Base-by-base conservation (phyloP, 257 asterid species). In the Apocynum venetum region DNA sequence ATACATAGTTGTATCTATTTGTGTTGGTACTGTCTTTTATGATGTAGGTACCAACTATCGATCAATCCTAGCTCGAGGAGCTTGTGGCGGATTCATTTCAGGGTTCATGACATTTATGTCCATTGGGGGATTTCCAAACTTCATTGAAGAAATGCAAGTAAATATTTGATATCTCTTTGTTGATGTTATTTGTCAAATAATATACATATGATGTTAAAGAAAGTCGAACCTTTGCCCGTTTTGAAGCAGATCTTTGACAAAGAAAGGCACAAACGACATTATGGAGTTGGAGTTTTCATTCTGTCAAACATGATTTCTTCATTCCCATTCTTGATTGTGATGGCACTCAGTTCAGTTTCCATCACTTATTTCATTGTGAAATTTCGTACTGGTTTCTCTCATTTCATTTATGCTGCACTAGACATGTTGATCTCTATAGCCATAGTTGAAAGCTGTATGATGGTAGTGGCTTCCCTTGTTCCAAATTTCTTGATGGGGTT, bases 31-130 rank as follows among this genome's bases (percentile, higher is more conserved):
- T 0, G 93, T 94, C 46, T 94, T 94, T 74, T 87, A 85, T 55
- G 82, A 88, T 69, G 90, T 94, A 2, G 98, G 97, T 3, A 86
- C 92, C 2, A 80, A 86, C 47, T 81, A 79, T 36, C 83, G 67
- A 20, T 86, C 98, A 8, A 82, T 92, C 53, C 76, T 89, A 31
- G 97, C 96, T 1, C 80, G 98, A 78, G 98, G 97, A 20, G 92
- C 96, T 36, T 91, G 94, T 36, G 98, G 94, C 14, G 98, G 97
- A 53, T 94, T 92, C 68, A 79, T 94, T 55, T 87, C 98, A 1
- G 98, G 98, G 14, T 94, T 89, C 68, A 94, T 94, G 98, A 88
- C 95, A 6, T 91, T 92, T 90, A 92, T 94, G 98, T 86, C 98
- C 59, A 92, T 94, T 7, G 98, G 98, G 67, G 98, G 98, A 65